phyloP scores from a whole-genome alignment of 148 eudicot genomes.

The Persicaria tinctoria region DNA sequence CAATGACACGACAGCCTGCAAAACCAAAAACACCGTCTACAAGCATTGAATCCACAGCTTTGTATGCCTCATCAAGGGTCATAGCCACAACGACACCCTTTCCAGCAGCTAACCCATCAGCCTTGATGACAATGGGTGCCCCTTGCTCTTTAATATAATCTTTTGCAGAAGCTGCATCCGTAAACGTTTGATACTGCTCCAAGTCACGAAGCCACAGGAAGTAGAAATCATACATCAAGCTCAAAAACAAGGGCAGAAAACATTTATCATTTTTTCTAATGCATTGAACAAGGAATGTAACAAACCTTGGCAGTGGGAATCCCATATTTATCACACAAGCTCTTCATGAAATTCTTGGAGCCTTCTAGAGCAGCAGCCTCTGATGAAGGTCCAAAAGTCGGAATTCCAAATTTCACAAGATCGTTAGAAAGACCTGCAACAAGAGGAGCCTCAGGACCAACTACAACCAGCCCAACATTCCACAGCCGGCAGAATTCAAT shows the following conservation, averaged over 20 bases:
- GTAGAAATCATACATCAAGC: conserved; percentile 5
- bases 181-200: conserved; percentile 79
- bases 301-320: conserved; percentile 94
- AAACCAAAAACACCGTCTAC: conserved; percentile 58
- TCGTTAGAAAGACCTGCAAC: conserved; percentile 94
- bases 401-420: conserved; percentile 66
- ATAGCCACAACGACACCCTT: conserved; percentile 91
- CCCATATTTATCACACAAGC: conserved; percentile 75
- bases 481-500: conserved; percentile 56
- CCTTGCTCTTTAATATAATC: conserved; percentile 72
- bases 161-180: conserved; percentile 75
- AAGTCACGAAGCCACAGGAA: conserved; percentile 12
- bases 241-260: neutral
- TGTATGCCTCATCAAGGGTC: conserved; percentile 73
- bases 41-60: conserved; percentile 89
- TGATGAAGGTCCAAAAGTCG: conserved; percentile 86
- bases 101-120: conserved; percentile 94
- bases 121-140: conserved; percentile 85
- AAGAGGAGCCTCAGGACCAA: conserved; percentile 95
- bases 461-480: conserved; percentile 69
- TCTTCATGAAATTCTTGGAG: conserved; percentile 93
- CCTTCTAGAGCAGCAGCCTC: conserved; percentile 97
- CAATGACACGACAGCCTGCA: conserved; percentile 69
- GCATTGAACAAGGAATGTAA: neutral
- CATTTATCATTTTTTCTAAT: neutral